Conservation (phyloP, 768 basidiomycete species). For the Hypholoma sublateritium region DNA sequence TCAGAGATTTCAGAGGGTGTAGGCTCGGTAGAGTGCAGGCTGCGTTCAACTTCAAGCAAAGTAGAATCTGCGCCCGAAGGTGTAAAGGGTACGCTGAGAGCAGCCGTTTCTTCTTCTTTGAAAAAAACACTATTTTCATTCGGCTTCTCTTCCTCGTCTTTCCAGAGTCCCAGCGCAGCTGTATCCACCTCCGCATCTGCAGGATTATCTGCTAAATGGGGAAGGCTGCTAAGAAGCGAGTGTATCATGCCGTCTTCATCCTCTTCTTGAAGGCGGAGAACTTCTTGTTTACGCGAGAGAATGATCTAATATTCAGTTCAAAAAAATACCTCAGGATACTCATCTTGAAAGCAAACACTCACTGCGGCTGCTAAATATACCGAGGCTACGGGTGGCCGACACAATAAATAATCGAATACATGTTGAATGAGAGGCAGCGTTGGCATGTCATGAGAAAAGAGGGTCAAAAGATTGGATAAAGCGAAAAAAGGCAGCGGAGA, state of each 20-base stretch:
- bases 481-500: constrained; percentile 88
- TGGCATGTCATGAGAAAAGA: constrained; percentile 92
- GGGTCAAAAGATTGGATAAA: constrained; percentile 84
- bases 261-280: constrained; percentile 58
- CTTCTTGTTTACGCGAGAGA: constrained; percentile 68
- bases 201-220: constrained; percentile 51
- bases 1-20: too few relatives aligned
- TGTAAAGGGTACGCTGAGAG: not conserved
- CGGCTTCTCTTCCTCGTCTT: not conserved
- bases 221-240: constrained; percentile 66
- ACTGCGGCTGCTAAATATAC: constrained; percentile 87
- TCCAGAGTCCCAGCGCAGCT: not conserved
- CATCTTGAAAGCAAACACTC: constrained; percentile 28
- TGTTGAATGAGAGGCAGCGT: constrained; percentile 88
- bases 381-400: constrained; percentile 74
- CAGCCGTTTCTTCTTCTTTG: constrained; percentile 2
- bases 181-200: not conserved
- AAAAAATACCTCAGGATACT: too few relatives aligned
- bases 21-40: too few relatives aligned
- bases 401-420: constrained; percentile 87
- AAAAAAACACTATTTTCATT: not conserved
- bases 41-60: too few relatives aligned
- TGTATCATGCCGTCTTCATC: constrained; percentile 85
- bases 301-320: constrained; percentile 59
- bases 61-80: too few relatives aligned